Percentiles rank a stretch among this genome's conserved stretches.
Conservation (phyloP, 495 filamentous ascomycete species). For the Letharia lupina region DNA sequence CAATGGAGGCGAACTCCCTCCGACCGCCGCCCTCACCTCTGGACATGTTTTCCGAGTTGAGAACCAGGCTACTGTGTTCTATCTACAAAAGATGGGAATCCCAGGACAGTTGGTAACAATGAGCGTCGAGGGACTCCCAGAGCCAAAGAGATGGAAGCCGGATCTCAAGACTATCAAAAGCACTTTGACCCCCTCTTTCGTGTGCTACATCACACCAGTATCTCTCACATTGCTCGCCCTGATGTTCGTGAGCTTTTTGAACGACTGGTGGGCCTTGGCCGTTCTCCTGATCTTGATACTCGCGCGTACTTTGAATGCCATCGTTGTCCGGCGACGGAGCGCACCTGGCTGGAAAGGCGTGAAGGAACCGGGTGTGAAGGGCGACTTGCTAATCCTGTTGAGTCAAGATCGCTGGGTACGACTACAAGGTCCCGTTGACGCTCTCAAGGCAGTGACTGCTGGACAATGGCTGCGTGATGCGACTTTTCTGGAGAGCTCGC, state of each 20-base stretch:
- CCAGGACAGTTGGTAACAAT: constrained; percentile 41
- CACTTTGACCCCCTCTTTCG: background rate
- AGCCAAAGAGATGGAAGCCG: background rate
- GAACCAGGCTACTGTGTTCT: constrained; percentile 46
- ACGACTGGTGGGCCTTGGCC: constrained; percentile 46
- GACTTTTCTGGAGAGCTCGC: constrained; percentile 41
- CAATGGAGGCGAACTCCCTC: constrained; percentile 30
- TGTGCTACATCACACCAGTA: constrained; percentile 31
- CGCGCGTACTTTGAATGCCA: constrained; percentile 44
- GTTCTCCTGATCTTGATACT: constrained; percentile 40
- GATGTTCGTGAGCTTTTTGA: constrained; percentile 26
- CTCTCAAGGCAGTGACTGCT: constrained; percentile 50
- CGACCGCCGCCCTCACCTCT: constrained; percentile 28
- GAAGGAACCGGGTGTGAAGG: constrained; percentile 30
- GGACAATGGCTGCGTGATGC: constrained; percentile 47
- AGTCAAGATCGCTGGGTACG: constrained; percentile 40
- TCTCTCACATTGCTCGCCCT: constrained; percentile 31
- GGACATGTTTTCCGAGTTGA: constrained; percentile 42
- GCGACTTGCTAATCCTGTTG: constrained; percentile 36
- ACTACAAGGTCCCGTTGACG: constrained; percentile 44
- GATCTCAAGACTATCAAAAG: background rate
- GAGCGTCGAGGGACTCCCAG: constrained; percentile 26
- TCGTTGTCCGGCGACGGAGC: constrained; percentile 43
- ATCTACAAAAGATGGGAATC: constrained; percentile 40
- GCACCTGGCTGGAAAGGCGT: constrained; percentile 32